Base-by-base conservation (phyloP, 1,284 basidiomycete genomes). In the Singerocomus inundabilis region DNA sequence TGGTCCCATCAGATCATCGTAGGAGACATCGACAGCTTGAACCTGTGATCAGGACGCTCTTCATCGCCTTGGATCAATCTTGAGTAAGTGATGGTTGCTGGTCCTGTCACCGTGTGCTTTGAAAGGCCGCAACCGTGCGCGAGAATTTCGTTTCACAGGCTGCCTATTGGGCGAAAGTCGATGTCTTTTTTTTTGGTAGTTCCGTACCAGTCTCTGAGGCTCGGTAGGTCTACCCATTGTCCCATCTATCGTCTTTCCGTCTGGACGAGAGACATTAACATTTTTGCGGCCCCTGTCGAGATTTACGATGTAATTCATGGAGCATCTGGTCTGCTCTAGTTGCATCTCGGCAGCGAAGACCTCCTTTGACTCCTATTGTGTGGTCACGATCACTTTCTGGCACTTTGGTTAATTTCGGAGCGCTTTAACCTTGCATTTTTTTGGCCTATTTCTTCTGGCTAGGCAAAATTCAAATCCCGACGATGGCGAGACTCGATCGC, bases 31-130 rank as follows among this genome's bases (percentile, higher is more conserved):
- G 26, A 52, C 29, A 28, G 33, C 16, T n/a, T 15, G 12, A 62
- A 71, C 81, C 81, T 68, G 82, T 84, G 37, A 84, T 66, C 30
- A 83, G 66, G 34, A 83, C 69, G 15, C 66, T 72, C 50, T 62
- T 65, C 64, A 70, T 67, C 16, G 38, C 35, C 21, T 36, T 29
- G 35, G 16, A 37, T n/a, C 28, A 7, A 12, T 32, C 38, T 11
- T 37, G 34, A 21, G 30, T n/a, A 13, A 24, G 25, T 21, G 21
- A 21, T 21, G 21, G 21, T 21, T 21, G 21, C 21, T 21, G 21
- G 21, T 21, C 21, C 21, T 21, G 21, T 21, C 21, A 21, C 21
- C 25, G 44, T 29, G 26, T 43, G 18, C 16, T 12, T 16, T 12
- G 15, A 5, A 24, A 5, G 9, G 29, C 8, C 29, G 12, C 9